Evolutionary conservation across 345 rosid genomes (phyloP).

Genomic region (Bruguiera parviflora): DNA sequence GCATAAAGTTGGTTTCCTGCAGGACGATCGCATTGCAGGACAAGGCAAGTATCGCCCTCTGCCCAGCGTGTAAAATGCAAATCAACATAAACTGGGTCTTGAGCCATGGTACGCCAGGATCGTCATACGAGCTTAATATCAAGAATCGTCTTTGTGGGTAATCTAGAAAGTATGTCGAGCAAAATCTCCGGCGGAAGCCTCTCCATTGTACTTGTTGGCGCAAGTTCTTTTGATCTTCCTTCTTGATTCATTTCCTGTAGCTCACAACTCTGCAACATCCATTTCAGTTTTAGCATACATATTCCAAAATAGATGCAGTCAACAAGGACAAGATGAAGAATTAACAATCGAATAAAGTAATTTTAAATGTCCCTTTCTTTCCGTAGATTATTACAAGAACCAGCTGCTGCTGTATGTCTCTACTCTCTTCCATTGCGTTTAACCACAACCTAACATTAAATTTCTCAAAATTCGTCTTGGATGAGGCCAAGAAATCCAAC

Average conservation of each 20-base stretch:
- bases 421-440: no score
- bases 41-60: conserved; percentile 41
- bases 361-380: no score
- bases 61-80: conserved; percentile 22
- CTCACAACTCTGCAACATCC: conserved; percentile 1
- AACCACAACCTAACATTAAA: no score
- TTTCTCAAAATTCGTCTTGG: no score
- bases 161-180: conserved; percentile 33
- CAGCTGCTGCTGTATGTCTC: no score
- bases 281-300: not conserved
- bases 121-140: conserved; percentile 42
- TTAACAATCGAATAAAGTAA: no score
- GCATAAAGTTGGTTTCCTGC: conserved; percentile 51
- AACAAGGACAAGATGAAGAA: no score
- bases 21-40: conserved; percentile 58
- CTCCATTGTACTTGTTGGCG: conserved; percentile 17
- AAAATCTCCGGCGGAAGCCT: conserved; percentile 28
- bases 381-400: no score
- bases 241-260: not conserved
- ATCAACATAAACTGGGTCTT: conserved; percentile 33
- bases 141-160: conserved; percentile 12
- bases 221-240: not conserved
- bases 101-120: conserved; percentile 46
- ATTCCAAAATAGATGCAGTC: no score
- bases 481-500: no score